Conservation (phyloP, 176 grass and related monocot species). For the Carex pumila region DNA sequence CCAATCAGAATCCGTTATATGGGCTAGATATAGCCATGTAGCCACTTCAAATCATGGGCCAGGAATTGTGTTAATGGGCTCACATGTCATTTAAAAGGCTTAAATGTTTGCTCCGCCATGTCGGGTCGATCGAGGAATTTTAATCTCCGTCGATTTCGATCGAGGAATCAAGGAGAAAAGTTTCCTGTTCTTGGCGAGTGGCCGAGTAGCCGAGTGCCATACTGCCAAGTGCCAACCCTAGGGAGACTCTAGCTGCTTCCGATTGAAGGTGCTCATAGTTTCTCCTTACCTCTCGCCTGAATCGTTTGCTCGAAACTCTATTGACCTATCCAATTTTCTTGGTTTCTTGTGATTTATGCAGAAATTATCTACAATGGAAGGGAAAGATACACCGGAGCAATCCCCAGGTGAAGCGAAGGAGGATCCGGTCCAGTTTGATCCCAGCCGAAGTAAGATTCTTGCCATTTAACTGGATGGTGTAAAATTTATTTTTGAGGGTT, state of each 20-base stretch:
- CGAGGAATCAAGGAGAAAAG: background rate
- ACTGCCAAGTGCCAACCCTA: background rate
- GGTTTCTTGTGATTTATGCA: background rate
- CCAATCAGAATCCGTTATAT: too few relatives aligned
- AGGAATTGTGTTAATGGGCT: background rate
- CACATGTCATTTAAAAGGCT: background rate
- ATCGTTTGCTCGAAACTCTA: background rate
- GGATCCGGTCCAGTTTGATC: conserved; percentile 51
- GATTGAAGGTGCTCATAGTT: background rate
- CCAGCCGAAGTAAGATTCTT: conserved; percentile 56
- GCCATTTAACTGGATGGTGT: background rate
- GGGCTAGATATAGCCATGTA: background rate
- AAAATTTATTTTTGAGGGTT: background rate
- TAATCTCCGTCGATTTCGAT: background rate
- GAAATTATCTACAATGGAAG: conserved; percentile 19
- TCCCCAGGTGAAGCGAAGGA: conserved; percentile 23
- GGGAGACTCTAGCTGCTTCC: background rate
- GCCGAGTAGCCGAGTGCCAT: background rate
- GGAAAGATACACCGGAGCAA: conserved; percentile 25
- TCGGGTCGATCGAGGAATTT: background rate
- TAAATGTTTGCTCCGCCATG: background rate
- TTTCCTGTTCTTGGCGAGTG: background rate
- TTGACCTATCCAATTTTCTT: background rate
- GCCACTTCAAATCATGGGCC: background rate
- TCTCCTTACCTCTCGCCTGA: background rate